Percentiles rank a stretch among this genome's conserved stretches.
Conservation (phyloP, 345 rosid genomes). For the Conringia planisiliqua region DNA sequence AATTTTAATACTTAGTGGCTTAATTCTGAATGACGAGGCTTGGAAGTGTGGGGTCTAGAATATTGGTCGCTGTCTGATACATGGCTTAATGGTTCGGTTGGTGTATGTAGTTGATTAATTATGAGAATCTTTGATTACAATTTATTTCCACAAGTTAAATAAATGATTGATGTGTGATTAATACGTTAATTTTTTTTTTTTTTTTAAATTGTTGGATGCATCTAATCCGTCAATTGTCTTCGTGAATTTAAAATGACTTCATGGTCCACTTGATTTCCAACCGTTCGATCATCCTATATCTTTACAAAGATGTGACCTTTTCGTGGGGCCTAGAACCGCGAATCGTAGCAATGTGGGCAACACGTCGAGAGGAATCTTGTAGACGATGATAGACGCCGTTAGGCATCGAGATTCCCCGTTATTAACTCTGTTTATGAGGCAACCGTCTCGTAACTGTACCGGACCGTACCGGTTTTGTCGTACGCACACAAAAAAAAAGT, state of each 20-base stretch:
- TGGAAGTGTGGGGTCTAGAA: conserved; percentile 17
- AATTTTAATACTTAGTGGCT: neutral
- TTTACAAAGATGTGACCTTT: conserved; percentile 10
- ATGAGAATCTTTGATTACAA: conserved; percentile 25
- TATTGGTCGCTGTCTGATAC: conserved; percentile 27
- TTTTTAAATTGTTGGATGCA: neutral
- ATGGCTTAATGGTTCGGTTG: conserved; percentile 25
- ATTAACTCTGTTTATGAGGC: conserved; percentile 10
- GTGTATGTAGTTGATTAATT: conserved; percentile 9
- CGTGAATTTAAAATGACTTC: neutral
- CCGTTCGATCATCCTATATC: conserved; percentile 21
- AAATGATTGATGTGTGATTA: conserved; percentile 13
- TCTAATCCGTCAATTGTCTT: neutral
- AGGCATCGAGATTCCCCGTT: conserved; percentile 28
- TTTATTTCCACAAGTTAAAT: neutral
- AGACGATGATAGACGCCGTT: conserved; percentile 16
- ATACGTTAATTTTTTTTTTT: neutral
- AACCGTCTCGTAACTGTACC: conserved; percentile 22
- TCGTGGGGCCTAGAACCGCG: conserved; percentile 15
- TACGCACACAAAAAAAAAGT: conserved; percentile 1
- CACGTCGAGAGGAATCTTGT: conserved; percentile 32
- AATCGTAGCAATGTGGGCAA: conserved; percentile 29
- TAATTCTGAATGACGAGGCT: neutral
- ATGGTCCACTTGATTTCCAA: conserved; percentile 25
- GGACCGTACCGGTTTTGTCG: conserved; percentile 35